A percentile compares a stretch with the other conserved stretches of the same genome.
Conservation (phyloP, 179 eudicot species). For the Camellia oleifera region DNA sequence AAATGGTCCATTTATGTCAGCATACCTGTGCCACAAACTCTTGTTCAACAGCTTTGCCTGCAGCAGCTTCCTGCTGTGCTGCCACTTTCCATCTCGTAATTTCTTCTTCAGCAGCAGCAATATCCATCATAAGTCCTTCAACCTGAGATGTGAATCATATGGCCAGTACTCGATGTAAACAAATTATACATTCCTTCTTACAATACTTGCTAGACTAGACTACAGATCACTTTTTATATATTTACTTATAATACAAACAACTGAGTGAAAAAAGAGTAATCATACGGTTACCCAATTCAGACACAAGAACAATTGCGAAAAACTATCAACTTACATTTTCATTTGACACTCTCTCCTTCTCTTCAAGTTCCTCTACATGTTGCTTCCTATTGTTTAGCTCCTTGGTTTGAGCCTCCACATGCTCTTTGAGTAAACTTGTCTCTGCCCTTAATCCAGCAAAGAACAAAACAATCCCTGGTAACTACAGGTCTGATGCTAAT, state of each 20-base stretch:
- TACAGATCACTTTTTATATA: background rate
- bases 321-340: slow-evolving; percentile 56
- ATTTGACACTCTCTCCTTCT: slow-evolving; percentile 88
- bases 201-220: background rate
- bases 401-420: slow-evolving; percentile 68
- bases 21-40: slow-evolving; percentile 77
- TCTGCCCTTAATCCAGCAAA: slow-evolving; percentile 71
- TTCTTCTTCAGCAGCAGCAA: slow-evolving; percentile 95
- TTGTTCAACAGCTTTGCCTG: slow-evolving; percentile 92
- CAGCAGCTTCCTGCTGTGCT: slow-evolving; percentile 98
- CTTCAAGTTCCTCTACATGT: slow-evolving; percentile 81
- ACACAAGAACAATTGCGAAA: too few species aligned
- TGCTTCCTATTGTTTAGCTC: slow-evolving; percentile 73
- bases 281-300: background rate
- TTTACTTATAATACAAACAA: background rate
- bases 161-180: background rate
- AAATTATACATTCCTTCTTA: background rate
- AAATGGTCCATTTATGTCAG: background rate
- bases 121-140: slow-evolving; percentile 96
- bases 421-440: slow-evolving; percentile 78
- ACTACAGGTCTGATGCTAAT: slow-evolving; percentile 13
- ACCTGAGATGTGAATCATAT: slow-evolving; percentile 37
- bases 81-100: slow-evolving; percentile 94
- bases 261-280: slow-evolving; percentile 1
- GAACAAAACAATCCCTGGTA: slow-evolving; percentile 11